Evolutionary conservation across 768 basidiomycete species (phyloP).

Genomic region (Atractiella rhizophila): DNA sequence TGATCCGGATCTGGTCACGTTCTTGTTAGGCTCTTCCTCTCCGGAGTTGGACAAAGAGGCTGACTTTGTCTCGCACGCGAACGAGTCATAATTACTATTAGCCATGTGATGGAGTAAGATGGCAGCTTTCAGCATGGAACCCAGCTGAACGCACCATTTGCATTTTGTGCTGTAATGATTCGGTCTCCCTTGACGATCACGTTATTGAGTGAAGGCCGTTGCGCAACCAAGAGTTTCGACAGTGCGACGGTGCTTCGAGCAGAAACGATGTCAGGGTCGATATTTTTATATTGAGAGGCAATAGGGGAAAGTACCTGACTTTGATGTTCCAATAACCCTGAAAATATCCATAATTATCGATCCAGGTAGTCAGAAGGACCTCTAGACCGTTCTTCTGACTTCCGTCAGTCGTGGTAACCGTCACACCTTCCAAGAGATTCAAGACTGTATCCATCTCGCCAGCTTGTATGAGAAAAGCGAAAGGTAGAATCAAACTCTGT

Average conservation of each 20-base stretch:
- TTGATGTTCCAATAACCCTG: conserved; percentile 83
- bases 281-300: background rate
- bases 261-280: background rate
- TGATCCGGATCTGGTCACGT: conserved; percentile 44
- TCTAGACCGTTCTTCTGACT: conserved; percentile 38
- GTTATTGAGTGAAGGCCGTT: conserved; percentile 38
- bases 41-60: conserved; percentile 16
- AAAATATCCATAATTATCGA: conserved; percentile 79
- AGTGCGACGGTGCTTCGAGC: conserved; percentile 41
- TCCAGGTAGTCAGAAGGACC: conserved; percentile 74
- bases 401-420: conserved; percentile 25
- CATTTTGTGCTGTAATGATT: conserved; percentile 52
- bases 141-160: conserved; percentile 38
- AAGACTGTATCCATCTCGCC: conserved; percentile 62
- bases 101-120: conserved; percentile 3
- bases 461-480: conserved; percentile 73
- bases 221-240: conserved; percentile 40
- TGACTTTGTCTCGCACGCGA: conserved; percentile 64
- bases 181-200: conserved; percentile 75
- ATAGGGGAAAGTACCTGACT: conserved; percentile 28
- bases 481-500: conserved; percentile 70
- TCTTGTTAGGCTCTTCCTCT: background rate
- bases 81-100: conserved; percentile 75
- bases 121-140: background rate
- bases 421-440: conserved; percentile 43